These are phyloP conservation scores for Gossypium ekmanianum DNA, from an alignment of 345 rosid species.

Conservation along the genomic window DNA sequence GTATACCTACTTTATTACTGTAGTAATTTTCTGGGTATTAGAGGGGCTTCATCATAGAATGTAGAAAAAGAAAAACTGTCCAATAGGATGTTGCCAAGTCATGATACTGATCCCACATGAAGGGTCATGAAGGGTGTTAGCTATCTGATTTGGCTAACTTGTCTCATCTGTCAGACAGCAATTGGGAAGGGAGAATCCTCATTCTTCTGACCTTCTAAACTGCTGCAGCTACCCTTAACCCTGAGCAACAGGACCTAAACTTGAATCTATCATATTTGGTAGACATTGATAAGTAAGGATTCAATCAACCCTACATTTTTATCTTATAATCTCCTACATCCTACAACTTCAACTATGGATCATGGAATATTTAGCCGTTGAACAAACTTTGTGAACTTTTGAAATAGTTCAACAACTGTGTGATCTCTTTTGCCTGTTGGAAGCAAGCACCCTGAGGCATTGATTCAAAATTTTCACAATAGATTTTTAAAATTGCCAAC, in stretches of 20 bases:
- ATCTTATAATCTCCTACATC: background rate
- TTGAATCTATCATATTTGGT: background rate
- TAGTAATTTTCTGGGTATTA: too few relatives aligned
- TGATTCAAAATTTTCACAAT: background rate
- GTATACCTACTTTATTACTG: too few relatives aligned
- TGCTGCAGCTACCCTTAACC: too few relatives aligned
- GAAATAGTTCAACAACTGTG: background rate
- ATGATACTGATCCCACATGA: background rate
- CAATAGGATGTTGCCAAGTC: background rate
- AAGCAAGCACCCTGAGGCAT: too few relatives aligned
- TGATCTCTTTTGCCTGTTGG: too few relatives aligned
- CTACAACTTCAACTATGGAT: background rate
- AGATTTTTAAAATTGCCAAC: background rate
- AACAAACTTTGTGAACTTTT: background rate
- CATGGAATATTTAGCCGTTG: background rate
- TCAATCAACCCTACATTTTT: too few relatives aligned
- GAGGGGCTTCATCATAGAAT: background rate
- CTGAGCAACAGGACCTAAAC: background rate
- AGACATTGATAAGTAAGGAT: background rate
- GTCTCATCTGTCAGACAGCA: background rate
- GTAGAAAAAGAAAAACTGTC: background rate
- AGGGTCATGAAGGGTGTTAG: background rate
- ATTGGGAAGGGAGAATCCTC: background rate
- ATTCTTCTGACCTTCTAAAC: too few relatives aligned
- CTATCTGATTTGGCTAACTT: background rate